Evolutionary conservation across 441 rosid genomes (phyloP).

Genomic region (Gossypium trilobum): DNA sequence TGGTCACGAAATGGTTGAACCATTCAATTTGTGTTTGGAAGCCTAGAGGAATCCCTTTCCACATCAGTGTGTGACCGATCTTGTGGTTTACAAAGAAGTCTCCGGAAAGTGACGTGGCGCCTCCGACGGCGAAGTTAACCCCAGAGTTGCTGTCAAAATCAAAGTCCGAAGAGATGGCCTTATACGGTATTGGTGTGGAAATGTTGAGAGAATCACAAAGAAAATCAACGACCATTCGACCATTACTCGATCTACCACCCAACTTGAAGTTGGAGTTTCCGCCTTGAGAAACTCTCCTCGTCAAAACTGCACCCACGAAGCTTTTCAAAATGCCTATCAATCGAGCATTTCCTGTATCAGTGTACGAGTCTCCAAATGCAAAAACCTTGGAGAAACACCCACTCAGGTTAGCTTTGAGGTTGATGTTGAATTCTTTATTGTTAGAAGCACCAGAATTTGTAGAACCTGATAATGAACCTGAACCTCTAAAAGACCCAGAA

Average conservation of each 20-base stretch:
- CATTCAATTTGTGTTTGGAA: slow-evolving; percentile 30
- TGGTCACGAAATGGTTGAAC: slow-evolving; percentile 24
- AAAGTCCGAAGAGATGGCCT: slow-evolving; percentile 13
- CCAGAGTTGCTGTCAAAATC: slow-evolving; percentile 22
- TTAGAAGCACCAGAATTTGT: not conserved
- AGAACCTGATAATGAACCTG: not conserved
- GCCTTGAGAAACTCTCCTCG: not conserved
- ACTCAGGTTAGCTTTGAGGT: not conserved
- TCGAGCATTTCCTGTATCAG: slow-evolving; percentile 39
- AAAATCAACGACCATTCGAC: slow-evolving; percentile 34
- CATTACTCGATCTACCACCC: slow-evolving; percentile 20
- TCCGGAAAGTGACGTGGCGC: slow-evolving; percentile 28
- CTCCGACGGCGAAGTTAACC: slow-evolving; percentile 36
- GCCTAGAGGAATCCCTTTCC: slow-evolving; percentile 23
- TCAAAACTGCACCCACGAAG: not conserved
- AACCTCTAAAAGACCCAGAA: not conserved
- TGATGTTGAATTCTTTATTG: not conserved
- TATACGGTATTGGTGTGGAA: slow-evolving; percentile 14
- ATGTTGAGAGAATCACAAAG: slow-evolving; percentile 30
- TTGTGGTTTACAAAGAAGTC: slow-evolving; percentile 14
- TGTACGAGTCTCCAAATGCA: slow-evolving; percentile 40
- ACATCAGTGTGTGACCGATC: slow-evolving; percentile 14
- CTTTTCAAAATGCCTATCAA: slow-evolving; percentile 23
- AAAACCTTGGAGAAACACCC: slow-evolving; percentile 27
- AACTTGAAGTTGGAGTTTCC: not conserved